Evolutionary conservation across 495 filamentous ascomycete genomes (phyloP).

Genomic region (Lichenothelia convexa): DNA sequence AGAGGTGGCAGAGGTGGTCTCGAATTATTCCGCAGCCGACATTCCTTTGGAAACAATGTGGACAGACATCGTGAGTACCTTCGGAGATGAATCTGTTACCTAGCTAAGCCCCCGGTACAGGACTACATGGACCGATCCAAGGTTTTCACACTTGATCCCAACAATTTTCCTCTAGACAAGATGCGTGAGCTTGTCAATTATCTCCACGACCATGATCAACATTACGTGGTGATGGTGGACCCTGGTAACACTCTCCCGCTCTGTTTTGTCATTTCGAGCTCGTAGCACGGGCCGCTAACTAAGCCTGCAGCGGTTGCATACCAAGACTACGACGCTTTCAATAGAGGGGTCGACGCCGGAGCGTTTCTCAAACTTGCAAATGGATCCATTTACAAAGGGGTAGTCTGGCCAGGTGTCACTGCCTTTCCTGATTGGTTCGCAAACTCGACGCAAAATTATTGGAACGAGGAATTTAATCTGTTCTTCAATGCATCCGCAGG

Average conservation of each 20-base stretch:
- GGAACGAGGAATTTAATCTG: slow-evolving; percentile 48
- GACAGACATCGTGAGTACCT: too few species aligned
- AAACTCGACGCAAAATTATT: slow-evolving; percentile 44
- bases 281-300: too few species aligned
- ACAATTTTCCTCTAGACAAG: slow-evolving; percentile 47
- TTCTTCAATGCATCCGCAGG: slow-evolving; percentile 52
- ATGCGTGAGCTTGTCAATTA: slow-evolving; percentile 51
- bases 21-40: slow-evolving; percentile 54
- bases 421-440: slow-evolving; percentile 79
- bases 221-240: slow-evolving; percentile 56
- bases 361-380: slow-evolving; percentile 48
- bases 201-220: slow-evolving; percentile 55
- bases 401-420: slow-evolving; percentile 59
- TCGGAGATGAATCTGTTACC: too few species aligned
- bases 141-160: slow-evolving; percentile 59
- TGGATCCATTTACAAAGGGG: slow-evolving; percentile 50
- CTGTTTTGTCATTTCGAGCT: too few species aligned
- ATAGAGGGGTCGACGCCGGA: slow-evolving; percentile 39
- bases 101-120: too few species aligned
- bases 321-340: slow-evolving; percentile 45
- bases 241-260: slow-evolving; percentile 27
- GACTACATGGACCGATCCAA: too few species aligned
- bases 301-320: slow-evolving; percentile 58
- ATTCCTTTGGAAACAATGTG: slow-evolving; percentile 83
- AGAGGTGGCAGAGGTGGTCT: slow-evolving; percentile 60